These are phyloP conservation scores for Cercophora samala DNA, from an alignment of 495 filamentous ascomycete species.

Conservation along the genomic window DNA sequence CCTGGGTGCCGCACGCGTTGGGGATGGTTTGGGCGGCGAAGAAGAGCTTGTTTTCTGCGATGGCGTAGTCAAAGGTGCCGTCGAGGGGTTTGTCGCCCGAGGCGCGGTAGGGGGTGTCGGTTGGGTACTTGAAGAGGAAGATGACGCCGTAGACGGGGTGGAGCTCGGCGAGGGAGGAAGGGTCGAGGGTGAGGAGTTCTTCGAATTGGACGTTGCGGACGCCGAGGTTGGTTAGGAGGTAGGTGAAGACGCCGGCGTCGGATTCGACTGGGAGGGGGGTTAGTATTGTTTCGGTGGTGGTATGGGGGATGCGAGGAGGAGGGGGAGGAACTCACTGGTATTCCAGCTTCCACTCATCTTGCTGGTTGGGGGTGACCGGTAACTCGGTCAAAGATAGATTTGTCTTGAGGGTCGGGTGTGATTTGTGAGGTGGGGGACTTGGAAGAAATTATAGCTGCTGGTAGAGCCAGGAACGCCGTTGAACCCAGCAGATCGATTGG, in stretches of 20 bases:
- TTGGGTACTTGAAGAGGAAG: slow-evolving; percentile 98
- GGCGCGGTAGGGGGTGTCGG: slow-evolving; percentile 60
- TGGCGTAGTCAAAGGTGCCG: slow-evolving; percentile 72
- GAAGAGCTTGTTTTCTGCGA: slow-evolving; percentile 70
- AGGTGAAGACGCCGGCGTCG: slow-evolving; percentile 97
- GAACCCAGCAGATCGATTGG: not conserved
- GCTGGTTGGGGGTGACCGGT: slow-evolving; percentile 6
- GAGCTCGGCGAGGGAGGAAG: slow-evolving; percentile 70
- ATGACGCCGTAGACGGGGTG: slow-evolving; percentile 94
- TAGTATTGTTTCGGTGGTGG: slow-evolving; percentile 22
- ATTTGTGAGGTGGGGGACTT: not conserved
- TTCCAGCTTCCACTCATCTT: slow-evolving; percentile 60
- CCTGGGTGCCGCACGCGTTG: slow-evolving; percentile 98
- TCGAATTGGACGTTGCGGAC: slow-evolving; percentile 94
- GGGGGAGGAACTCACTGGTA: slow-evolving; percentile 44
- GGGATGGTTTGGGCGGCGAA: slow-evolving; percentile 98
- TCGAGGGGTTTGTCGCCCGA: slow-evolving; percentile 60
- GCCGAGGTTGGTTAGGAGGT: slow-evolving; percentile 85
- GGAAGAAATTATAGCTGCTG: not conserved
- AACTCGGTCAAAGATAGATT: not conserved
- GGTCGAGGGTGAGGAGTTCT: slow-evolving; percentile 87
- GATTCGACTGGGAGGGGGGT: slow-evolving; percentile 70
- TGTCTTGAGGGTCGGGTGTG: not conserved
- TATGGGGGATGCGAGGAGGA: not conserved
- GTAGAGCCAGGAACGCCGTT: not conserved